Evolutionary conservation across 2,329 filamentous ascomycete genomes (phyloP).

Genomic region (Neonectria sp.): DNA sequence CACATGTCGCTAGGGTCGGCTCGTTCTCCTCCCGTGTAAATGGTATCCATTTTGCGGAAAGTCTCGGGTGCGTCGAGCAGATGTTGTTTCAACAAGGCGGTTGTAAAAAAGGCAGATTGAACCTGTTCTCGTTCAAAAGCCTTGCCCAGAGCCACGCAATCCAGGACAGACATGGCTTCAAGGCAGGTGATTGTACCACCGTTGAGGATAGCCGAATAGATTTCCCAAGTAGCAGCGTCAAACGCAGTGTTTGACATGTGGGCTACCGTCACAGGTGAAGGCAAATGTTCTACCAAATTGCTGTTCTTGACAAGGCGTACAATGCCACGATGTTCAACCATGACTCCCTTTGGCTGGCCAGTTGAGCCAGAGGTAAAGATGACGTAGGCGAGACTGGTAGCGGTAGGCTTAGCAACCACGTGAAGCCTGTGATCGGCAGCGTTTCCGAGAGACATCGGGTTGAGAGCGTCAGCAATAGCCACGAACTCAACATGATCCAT

Average conservation of each 20-base stretch:
- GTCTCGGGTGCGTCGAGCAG: conserved; percentile 24
- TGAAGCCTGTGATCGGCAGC: neutral
- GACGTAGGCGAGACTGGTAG: conserved; percentile 16
- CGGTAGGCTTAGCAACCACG: neutral
- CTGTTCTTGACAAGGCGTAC: conserved; percentile 24
- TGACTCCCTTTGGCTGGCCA: conserved; percentile 14
- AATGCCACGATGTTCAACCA: conserved; percentile 14
- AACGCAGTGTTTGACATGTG: conserved; percentile 33
- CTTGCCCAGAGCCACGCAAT: conserved; percentile 10
- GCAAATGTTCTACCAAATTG: conserved; percentile 5
- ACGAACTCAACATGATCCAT: neutral
- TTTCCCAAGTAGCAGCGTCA: conserved; percentile 28
- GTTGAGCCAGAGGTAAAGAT: conserved; percentile 22
- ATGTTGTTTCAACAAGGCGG: conserved; percentile 40
- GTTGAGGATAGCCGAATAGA: conserved; percentile 19
- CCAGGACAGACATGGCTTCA: conserved; percentile 25
- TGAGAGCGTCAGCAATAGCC: neutral
- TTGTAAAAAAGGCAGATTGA: conserved; percentile 27
- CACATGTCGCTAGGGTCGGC: conserved; percentile 22
- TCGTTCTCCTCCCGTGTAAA: conserved; percentile 39
- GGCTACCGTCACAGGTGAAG: conserved; percentile 9
- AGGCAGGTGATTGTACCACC: conserved; percentile 34
- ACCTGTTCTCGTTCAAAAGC: conserved; percentile 33
- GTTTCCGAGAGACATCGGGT: neutral
- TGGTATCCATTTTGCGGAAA: conserved; percentile 10